Conservation (phyloP, 805 yeast species). For the Starmera amethionina region DNA sequence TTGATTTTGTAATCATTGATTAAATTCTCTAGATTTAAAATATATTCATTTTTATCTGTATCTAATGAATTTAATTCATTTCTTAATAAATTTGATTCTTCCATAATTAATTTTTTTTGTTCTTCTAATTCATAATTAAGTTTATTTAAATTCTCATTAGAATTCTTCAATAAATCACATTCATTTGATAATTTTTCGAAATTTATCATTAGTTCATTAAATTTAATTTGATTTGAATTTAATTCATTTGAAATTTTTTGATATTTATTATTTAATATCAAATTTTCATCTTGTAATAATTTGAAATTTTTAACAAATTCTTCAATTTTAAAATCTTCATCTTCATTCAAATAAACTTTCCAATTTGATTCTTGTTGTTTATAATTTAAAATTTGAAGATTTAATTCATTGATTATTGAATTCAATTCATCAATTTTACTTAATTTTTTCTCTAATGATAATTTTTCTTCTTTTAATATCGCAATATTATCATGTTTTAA, state of each 20-base stretch:
- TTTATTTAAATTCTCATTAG: slow-evolving; percentile 20
- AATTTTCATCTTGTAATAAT: slow-evolving; percentile 28
- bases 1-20: slow-evolving; percentile 48
- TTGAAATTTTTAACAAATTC: slow-evolving; percentile 30
- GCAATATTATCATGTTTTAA: slow-evolving; percentile 36
- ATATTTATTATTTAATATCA: slow-evolving; percentile 24
- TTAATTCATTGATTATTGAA: slow-evolving; percentile 35
- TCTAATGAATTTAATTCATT: slow-evolving; percentile 45
- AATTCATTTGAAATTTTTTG: slow-evolving; percentile 17
- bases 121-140: slow-evolving; percentile 36
- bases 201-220: slow-evolving; percentile 29
- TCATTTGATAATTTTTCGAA: slow-evolving; percentile 21
- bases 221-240: slow-evolving; percentile 17
- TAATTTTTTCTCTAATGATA: slow-evolving; percentile 29
- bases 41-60: slow-evolving; percentile 14
- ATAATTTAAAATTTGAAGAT: slow-evolving; percentile 38
- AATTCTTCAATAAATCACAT: slow-evolving; percentile 14
- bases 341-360: slow-evolving; percentile 28
- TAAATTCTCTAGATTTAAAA: slow-evolving; percentile 21
- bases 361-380: slow-evolving; percentile 39
- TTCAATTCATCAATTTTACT: slow-evolving; percentile 30
- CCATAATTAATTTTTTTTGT: slow-evolving; percentile 40
- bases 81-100: slow-evolving; percentile 50
- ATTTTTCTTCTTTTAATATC: slow-evolving; percentile 46
- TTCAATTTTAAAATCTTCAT: slow-evolving; percentile 21